These are phyloP conservation scores for Gracilaria vermiculophylla DNA, from an alignment of 23 red algal species.

Conservation along the genomic window DNA sequence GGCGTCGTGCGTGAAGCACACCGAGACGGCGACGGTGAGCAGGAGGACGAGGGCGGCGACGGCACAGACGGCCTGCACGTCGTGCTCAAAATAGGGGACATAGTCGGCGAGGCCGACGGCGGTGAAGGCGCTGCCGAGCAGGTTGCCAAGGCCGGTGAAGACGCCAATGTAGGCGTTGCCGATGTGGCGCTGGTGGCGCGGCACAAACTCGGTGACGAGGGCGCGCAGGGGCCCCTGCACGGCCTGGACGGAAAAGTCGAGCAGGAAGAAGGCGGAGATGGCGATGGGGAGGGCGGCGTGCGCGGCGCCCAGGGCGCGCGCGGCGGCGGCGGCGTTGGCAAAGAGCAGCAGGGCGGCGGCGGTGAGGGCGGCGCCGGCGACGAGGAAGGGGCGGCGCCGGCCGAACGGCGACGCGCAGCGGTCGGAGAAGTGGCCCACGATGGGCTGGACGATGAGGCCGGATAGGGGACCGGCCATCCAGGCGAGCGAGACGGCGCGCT, in stretches of 20 bases:
- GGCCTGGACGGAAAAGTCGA: constrained; percentile 96
- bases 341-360: constrained; percentile 69
- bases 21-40: constrained; percentile 35
- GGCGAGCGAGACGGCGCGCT: constrained; percentile 57
- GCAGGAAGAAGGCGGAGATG: constrained; percentile 74
- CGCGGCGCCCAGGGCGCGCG: neutral
- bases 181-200: constrained; percentile 46
- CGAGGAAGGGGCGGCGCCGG: constrained; percentile 80
- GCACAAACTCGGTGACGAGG: constrained; percentile 78
- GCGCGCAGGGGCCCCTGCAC: constrained; percentile 85
- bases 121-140: constrained; percentile 66
- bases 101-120: neutral
- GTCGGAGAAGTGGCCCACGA: constrained; percentile 67
- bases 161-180: constrained; percentile 81
- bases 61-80: constrained; percentile 76
- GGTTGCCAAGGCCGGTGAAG: constrained; percentile 78
- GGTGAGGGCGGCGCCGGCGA: constrained; percentile 68
- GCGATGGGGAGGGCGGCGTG: constrained; percentile 47
- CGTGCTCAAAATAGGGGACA: constrained; percentile 26
- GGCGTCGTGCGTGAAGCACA: constrained; percentile 32
- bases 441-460: constrained; percentile 68
- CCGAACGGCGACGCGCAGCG: constrained; percentile 51
- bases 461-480: constrained; percentile 73
- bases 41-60: constrained; percentile 60
- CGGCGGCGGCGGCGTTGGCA: constrained; percentile 43